These are phyloP conservation scores for Cryptosporidium xiaoi DNA, from an alignment of 169 alveolate species.

Conservation along the genomic window DNA sequence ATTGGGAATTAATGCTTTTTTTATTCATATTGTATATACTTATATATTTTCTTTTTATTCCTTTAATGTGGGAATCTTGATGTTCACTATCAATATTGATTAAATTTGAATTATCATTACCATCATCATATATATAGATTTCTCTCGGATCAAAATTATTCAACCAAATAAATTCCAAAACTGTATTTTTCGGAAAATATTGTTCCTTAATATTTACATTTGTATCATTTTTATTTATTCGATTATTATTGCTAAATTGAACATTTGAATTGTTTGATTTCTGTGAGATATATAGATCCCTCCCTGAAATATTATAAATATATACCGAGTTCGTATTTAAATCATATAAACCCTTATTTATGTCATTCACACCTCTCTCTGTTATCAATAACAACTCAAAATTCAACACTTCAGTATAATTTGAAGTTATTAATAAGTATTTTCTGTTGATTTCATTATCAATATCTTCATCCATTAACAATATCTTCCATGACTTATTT, in stretches of 20 bases:
- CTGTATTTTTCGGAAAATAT: conserved; percentile 1
- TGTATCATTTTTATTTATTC: background rate
- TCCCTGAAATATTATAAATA: conserved; percentile 33
- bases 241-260: background rate
- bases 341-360: background rate
- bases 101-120: background rate
- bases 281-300: conserved; percentile 30
- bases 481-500: conserved; percentile 50
- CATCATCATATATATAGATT: conserved; percentile 4
- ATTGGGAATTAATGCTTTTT: conserved; percentile 3
- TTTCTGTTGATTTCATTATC: too few species aligned
- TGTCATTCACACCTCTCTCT: background rate
- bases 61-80: background rate
- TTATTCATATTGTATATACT: conserved; percentile 13
- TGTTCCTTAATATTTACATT: background rate
- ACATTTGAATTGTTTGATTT: background rate
- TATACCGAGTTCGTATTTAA: background rate
- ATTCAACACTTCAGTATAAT: conserved; percentile 13
- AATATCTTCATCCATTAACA: background rate
- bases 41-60: conserved; percentile 5
- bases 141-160: conserved; percentile 44
- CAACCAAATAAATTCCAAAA: conserved; percentile 39
- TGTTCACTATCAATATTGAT: background rate
- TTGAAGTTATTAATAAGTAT: conserved; percentile 37
- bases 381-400: conserved; percentile 46